These are phyloP conservation scores for Cryptococcus amylolentus DNA, from an alignment of 1,284 basidiomycete species.

Conservation along the genomic window DNA sequence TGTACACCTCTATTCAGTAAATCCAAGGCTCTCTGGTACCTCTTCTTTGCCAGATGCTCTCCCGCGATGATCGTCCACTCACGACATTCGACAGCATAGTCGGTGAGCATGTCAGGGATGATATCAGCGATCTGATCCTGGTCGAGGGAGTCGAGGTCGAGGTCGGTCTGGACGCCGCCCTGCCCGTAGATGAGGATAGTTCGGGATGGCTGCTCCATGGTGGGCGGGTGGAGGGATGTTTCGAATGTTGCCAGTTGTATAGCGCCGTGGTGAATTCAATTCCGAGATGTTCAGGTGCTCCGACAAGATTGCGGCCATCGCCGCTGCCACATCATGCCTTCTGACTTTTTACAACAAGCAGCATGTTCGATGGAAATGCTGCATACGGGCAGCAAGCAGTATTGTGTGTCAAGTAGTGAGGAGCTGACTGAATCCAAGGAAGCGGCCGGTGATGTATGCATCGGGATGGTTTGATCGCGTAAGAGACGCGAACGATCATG, in stretches of 20 bases:
- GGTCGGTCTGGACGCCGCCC: conserved; percentile 45
- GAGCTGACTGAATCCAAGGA: too few relatives aligned
- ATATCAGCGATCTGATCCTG: conserved; percentile 43
- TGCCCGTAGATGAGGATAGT: not conserved
- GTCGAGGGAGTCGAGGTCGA: conserved; percentile 47
- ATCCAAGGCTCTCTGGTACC: conserved; percentile 40
- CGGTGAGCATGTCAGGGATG: conserved; percentile 43
- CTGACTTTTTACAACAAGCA: not conserved
- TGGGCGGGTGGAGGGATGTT: too few relatives aligned
- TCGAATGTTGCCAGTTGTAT: not conserved
- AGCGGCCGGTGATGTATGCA: too few relatives aligned
- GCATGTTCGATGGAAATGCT: too few relatives aligned
- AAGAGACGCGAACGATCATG: too few relatives aligned
- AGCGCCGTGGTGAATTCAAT: not conserved
- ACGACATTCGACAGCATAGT: conserved; percentile 46
- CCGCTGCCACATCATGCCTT: not conserved
- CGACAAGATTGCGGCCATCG: not conserved
- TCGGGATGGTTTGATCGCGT: too few relatives aligned
- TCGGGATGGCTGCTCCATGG: too few relatives aligned
- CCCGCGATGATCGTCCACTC: conserved; percentile 49
- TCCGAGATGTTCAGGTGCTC: too few relatives aligned
- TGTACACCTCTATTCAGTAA: conserved; percentile 43
- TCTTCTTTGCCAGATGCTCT: conserved; percentile 46
- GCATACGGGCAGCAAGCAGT: too few relatives aligned
- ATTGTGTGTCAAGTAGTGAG: too few relatives aligned